These are phyloP conservation scores for Nigrospora oryzae DNA, from an alignment of 2,329 filamentous ascomycete species.

Conservation along the genomic window DNA sequence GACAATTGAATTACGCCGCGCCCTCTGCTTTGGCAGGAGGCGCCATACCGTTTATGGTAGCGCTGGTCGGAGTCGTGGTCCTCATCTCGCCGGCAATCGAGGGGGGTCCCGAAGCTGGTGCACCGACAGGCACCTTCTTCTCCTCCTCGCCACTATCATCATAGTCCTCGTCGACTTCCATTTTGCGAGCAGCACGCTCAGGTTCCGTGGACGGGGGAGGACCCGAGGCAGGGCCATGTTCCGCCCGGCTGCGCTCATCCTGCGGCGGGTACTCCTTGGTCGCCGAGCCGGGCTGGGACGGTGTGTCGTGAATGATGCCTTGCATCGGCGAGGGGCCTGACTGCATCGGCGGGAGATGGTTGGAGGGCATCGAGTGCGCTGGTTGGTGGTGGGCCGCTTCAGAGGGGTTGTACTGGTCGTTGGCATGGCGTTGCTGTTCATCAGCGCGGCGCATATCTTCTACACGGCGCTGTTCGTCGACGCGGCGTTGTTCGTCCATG, in stretches of 20 bases:
- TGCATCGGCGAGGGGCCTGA: constrained; percentile 48
- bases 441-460: constrained; percentile 46
- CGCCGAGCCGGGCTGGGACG: constrained; percentile 29
- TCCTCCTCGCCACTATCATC: constrained; percentile 91
- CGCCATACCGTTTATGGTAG: constrained; percentile 18
- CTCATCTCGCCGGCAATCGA: constrained; percentile 45
- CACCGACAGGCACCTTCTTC: constrained; percentile 41
- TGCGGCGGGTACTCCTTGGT: constrained; percentile 41
- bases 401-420: constrained; percentile 81
- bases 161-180: constrained; percentile 97
- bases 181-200: constrained; percentile 76
- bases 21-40: constrained; percentile 39
- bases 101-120: constrained; percentile 34
- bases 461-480: constrained; percentile 46
- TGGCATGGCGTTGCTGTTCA: constrained; percentile 59
- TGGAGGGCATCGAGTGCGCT: constrained; percentile 45
- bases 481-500: constrained; percentile 43
- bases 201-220: constrained; percentile 60
- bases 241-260: constrained; percentile 49
- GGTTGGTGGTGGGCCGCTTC: constrained; percentile 83
- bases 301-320: constrained; percentile 42
- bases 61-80: constrained; percentile 18
- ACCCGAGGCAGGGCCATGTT: constrained; percentile 33
- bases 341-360: constrained; percentile 56
- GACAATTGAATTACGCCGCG: constrained; percentile 8